These are phyloP conservation scores for Linnemannia schmuckeri DNA, from an alignment of 192 early-diverging fungal species.

Conservation along the genomic window DNA sequence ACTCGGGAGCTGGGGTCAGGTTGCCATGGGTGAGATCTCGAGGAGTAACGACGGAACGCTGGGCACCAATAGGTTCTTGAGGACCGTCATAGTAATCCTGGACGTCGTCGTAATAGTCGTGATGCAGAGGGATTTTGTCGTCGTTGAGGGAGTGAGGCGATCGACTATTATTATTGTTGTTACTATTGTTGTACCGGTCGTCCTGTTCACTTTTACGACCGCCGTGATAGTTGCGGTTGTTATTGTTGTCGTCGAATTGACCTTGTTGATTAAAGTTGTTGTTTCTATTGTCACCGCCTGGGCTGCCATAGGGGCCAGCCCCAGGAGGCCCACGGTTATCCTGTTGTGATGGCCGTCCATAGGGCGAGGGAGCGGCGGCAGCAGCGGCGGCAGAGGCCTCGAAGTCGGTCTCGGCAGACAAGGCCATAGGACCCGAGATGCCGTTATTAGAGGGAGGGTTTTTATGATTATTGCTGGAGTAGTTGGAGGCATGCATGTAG, in stretches of 20 bases:
- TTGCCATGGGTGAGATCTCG: conserved; percentile 17
- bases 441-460: background rate
- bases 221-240: background rate
- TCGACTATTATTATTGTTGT: conserved; percentile 5
- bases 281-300: background rate
- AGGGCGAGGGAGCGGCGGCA: background rate
- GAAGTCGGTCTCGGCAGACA: conserved; percentile 9
- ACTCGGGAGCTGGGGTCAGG: conserved; percentile 33
- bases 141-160: background rate
- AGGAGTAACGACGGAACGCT: background rate
- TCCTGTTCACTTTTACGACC: background rate
- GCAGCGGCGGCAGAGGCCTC: background rate
- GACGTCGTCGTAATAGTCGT: conserved; percentile 37
- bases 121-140: background rate
- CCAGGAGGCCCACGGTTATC: background rate
- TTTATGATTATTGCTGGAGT: conserved; percentile 24
- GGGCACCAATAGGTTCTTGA: conserved; percentile 21
- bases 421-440: conserved; percentile 42
- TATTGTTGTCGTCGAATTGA: conserved; percentile 4
- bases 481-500: conserved; percentile 41
- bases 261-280: background rate
- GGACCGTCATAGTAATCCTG: conserved; percentile 30
- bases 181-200: conserved; percentile 4
- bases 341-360: conserved; percentile 7
- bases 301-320: background rate